Base-by-base conservation (phyloP, 116 monocot genomes). In the Papilionanthe hybrid region DNA sequence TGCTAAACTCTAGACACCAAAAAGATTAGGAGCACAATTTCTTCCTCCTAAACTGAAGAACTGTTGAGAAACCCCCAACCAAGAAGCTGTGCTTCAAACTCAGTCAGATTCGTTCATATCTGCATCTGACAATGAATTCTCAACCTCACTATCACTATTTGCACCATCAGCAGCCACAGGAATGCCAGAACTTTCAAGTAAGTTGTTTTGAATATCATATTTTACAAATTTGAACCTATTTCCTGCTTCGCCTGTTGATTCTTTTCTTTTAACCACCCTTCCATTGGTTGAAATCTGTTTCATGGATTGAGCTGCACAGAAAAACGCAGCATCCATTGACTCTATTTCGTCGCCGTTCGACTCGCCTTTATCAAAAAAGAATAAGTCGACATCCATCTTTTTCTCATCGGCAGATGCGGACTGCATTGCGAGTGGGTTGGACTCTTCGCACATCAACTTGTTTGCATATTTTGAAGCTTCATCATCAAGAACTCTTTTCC, bases 121-220 rank as follows among this genome's bases (percentile, higher is more conserved):
- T 75, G 89, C 94, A 82, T 91, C 92, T 7, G 89, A 87, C 1
- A 67, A 17, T 18, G 91, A 91, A 75, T 94, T 77, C 2, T 97
- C 93, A 1, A 92, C 92, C 80, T 92, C 92, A 78, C 91, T 92
- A 23, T 88, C 91, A 56, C 92, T 92, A 56, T 85, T 53, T 53
- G 53, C 88, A 30, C 27, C 82, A 58, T 79, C 79, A 30, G 22
- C 30, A 75, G 9, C n/a, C 45, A 15, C 27, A 57, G 74, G 78
- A 18, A 3, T 27, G 47, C 48, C 84, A 72, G 66, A 65, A 32
- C 84, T 85, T 79, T 91, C 86, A 30, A 49, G 49, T 19, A 84
- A 82, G 56, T 66, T 83, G 55, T 83, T 83, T n/a, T 84, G 57
- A 1, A 83, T 10, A 83, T 85, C 86, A 79, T 88, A 89, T 72